Evolutionary conservation across 495 filamentous ascomycete genomes (phyloP).

Genomic region (Halenospora varia): DNA sequence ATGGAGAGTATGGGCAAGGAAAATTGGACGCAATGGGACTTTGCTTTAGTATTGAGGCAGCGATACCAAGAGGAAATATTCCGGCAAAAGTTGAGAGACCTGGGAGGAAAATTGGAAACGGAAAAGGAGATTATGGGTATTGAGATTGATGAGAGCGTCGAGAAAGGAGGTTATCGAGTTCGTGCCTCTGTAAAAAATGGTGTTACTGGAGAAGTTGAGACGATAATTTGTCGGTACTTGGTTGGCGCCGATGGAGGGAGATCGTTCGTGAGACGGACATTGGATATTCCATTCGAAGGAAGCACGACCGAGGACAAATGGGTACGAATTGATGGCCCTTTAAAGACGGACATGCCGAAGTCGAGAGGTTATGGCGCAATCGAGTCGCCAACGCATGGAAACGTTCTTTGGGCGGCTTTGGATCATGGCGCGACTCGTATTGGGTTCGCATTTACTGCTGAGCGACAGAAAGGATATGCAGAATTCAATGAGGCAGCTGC

Average conservation of each 20-base stretch:
- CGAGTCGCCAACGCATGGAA: slow-evolving; percentile 46
- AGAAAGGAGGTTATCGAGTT: slow-evolving; percentile 24
- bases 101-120: slow-evolving; percentile 26
- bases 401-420: slow-evolving; percentile 45
- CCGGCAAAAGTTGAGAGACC: slow-evolving; percentile 24
- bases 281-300: slow-evolving; percentile 42
- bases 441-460: slow-evolving; percentile 49
- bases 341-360: slow-evolving; percentile 48
- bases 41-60: slow-evolving; percentile 37
- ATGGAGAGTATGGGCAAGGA: slow-evolving; percentile 35
- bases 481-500: slow-evolving; percentile 36
- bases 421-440: slow-evolving; percentile 46
- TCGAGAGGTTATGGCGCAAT: slow-evolving; percentile 41
- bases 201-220: slow-evolving; percentile 15
- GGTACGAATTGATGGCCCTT: slow-evolving; percentile 45
- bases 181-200: slow-evolving; percentile 24
- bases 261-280: slow-evolving; percentile 37
- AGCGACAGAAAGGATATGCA: slow-evolving; percentile 36
- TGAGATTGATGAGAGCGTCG: slow-evolving; percentile 24
- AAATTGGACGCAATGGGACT: slow-evolving; percentile 34
- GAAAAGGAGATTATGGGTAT: slow-evolving; percentile 28
- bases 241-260: slow-evolving; percentile 45
- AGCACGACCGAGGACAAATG: slow-evolving; percentile 39
- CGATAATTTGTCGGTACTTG: slow-evolving; percentile 37
- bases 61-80: slow-evolving; percentile 41